Evolutionary conservation across 768 basidiomycete genomes (phyloP), one percentile per base, ranked within the genome.

Genomic region (Mycena rosella): DNA sequence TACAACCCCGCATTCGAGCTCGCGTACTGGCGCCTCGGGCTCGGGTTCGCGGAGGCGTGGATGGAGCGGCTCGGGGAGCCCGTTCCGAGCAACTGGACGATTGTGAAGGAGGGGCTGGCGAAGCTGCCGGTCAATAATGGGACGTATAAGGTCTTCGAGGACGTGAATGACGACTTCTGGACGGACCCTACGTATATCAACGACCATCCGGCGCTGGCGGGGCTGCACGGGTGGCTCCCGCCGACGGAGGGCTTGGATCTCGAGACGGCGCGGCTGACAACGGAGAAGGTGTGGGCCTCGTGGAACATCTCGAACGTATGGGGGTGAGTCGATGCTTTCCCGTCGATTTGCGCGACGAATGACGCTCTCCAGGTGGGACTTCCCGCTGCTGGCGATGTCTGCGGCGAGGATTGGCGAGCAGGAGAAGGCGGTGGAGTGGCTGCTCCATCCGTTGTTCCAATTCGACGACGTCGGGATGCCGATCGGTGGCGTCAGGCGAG

Each of bases 401-500:
- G 87, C 88, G 14, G 88, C 87, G 22, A 80, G 88, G 3, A 84
- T 84, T 49, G 85, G 85, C 6, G 78, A 87, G 32, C 73, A 79
- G 7, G 82, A 83, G 42, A 77, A 84, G 69, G 88, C 87, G 0
- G 70, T 89, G 7, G 84, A 87, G 29, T 89, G 85, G 85, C 77
- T 88, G 22, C 78, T 89, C 9, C 78, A 88, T 68, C 85, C 86
- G 1, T 73, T 86, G 29, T 89, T 88, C 74, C 75, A 80, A 55
- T 89, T 89, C 67, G 88, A 89, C 73, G 88, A 89, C 58, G 82
- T 84, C 17, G 88, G 88, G 6, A 88, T 88, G 87, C 88, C 88
- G 1, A 75, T 85, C 20, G 87, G 88, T 9, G 87, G 87, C 5
- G 81, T 84, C 32, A 81, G 81, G 69, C 56, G 54, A 44, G 53